Evolutionary conservation across 441 rosid genomes (phyloP), one percentile per base, ranked within the genome.

Genomic region (Erysimum pusillum): DNA sequence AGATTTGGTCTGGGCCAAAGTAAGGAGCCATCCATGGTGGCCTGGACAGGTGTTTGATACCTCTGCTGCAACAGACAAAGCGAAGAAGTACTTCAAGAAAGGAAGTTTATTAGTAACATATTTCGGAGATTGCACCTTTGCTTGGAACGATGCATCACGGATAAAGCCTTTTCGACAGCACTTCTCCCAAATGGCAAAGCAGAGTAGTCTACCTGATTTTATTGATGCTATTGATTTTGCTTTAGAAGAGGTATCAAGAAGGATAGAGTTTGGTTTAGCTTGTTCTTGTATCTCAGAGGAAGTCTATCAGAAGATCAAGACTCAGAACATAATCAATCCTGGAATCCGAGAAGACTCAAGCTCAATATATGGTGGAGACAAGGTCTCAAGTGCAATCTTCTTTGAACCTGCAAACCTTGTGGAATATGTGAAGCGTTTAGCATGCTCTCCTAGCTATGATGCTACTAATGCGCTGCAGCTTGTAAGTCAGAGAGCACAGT

Each of bases 1-100:
- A 15, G 97, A 90, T 85, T 80, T 94, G 63, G 92, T 94, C 31
- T 94, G 98, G 98, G 97, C 89, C 61, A 94, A 94, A 79, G 94
- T 88, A 31, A 87, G 86, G 83, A 90, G 97, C 78, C 96, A 92
- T 83, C 97, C 97, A 0, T 94, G 98, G 98, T 90, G 98, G 98
- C 97, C 97, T 5, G 96, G 91, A 51, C 95, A 92, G 81, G 82
- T 89, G 64, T 83, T 88, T 84, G 88, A 88, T 67, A 46, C 73
- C 75, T 85, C 87, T 2, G 90, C 76, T 53, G 88, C 97, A 10
- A 81, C 96, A 14, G 73, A 78, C 31, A 83, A 78, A 83, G 96
- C 98, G 5, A 84, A 79, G 79, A 90, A 88, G 83, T 69, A 91
- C 73, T 84, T 70, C 67, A 88, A 81, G 72, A 90, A 81, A 83